Evolutionary conservation across 106 monocot species (phyloP).

Genomic region (Phalaenopsis equestris): DNA sequence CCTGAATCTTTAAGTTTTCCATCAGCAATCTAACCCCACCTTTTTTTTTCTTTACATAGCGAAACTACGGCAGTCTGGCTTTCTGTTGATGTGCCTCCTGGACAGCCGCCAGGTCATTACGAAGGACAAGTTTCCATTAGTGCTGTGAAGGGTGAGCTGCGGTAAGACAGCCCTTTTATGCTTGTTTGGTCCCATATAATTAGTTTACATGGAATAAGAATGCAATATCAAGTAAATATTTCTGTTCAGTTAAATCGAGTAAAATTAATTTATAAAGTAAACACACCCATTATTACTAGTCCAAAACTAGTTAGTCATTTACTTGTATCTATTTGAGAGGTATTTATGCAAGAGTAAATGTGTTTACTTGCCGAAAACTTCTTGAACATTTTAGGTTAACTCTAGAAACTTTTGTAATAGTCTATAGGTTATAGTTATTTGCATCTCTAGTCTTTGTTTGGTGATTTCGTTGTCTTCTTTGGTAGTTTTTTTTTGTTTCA

Average conservation of each 20-base stretch:
- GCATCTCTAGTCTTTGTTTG: not conserved
- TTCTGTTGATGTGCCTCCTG: slow-evolving; percentile 75
- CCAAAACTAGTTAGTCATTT: not conserved
- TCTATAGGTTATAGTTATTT: not conserved
- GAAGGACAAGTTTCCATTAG: slow-evolving; percentile 77
- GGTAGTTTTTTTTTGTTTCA: not conserved
- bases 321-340: not conserved
- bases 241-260: not conserved
- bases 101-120: slow-evolving; percentile 88
- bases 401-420: not conserved
- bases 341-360: not conserved
- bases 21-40: not conserved
- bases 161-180: slow-evolving; percentile 23
- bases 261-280: not conserved
- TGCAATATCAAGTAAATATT: not conserved
- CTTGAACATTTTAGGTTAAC: not conserved
- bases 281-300: not conserved
- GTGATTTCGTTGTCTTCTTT: not conserved
- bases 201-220: not conserved
- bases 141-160: slow-evolving; percentile 47
- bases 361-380: not conserved
- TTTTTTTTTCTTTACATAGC: slow-evolving; percentile 30
- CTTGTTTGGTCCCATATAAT: not conserved
- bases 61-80: slow-evolving; percentile 86
- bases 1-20: not conserved